A percentile compares a stretch with the other conserved stretches of the same genome.
phyloP scores from a whole-genome alignment of 441 rosid species.

The Euphorbia schlechtendalii region DNA sequence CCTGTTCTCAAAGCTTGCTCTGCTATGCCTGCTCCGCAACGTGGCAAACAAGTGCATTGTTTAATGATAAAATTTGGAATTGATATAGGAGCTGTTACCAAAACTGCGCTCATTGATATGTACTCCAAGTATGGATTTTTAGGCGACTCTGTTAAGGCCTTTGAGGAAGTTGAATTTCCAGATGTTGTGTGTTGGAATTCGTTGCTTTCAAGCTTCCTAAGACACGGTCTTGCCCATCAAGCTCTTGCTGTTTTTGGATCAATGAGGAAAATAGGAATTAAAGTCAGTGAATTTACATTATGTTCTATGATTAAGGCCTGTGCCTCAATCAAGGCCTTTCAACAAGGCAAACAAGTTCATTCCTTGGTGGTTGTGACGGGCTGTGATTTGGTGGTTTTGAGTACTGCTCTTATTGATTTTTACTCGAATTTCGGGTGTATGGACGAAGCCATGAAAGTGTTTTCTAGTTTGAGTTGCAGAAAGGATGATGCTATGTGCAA shows the following conservation, averaged over 20 bases:
- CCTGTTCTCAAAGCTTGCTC: slow-evolving; percentile 63
- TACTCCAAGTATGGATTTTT: slow-evolving; percentile 50
- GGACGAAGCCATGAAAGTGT: slow-evolving; percentile 53
- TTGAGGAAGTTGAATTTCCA: slow-evolving; percentile 41
- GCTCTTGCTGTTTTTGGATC: slow-evolving; percentile 46
- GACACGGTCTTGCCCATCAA: slow-evolving; percentile 40
- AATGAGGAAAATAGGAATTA: slow-evolving; percentile 46
- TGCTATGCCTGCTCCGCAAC: slow-evolving; percentile 32
- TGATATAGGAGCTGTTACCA: slow-evolving; percentile 44
- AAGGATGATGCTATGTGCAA: slow-evolving; percentile 52
- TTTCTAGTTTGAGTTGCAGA: slow-evolving; percentile 25
- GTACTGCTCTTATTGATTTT: slow-evolving; percentile 63
- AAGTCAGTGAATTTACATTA: slow-evolving; percentile 58
- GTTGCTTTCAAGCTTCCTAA: slow-evolving; percentile 53
- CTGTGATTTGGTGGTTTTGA: slow-evolving; percentile 58
- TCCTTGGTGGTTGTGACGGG: slow-evolving; percentile 53
- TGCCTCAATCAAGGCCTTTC: slow-evolving; percentile 37
- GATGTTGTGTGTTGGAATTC: slow-evolving; percentile 76
- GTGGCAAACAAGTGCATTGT: slow-evolving; percentile 68
- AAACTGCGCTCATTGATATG: slow-evolving; percentile 65
- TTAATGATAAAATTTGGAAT: slow-evolving; percentile 54
- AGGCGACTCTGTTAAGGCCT: slow-evolving; percentile 41
- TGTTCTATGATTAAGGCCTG: slow-evolving; percentile 66
- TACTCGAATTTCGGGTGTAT: slow-evolving; percentile 45
- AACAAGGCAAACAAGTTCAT: slow-evolving; percentile 69